Evolutionary conservation across 129 eudicot species (phyloP), one percentile per base, ranked within the genome.

Genomic region (Chrysanthemum makinoi): DNA sequence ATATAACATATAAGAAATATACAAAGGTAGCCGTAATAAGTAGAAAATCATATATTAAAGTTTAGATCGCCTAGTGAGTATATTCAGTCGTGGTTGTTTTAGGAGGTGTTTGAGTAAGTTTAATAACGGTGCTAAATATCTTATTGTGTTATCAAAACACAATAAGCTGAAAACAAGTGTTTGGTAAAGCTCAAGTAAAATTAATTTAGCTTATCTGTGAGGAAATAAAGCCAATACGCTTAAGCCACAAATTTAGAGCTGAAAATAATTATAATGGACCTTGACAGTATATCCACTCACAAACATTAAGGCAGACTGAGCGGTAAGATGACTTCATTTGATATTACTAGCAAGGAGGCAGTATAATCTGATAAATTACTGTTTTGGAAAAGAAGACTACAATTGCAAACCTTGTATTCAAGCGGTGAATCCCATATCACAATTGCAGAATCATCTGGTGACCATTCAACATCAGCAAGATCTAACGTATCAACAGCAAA

Each of bases 401-500:
- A 28, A 52, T 43, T 22, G 17, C 61, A 30, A 68, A 93, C 99
- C 99, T 95, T 95, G 51, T 95, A 95, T 61, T 95, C 99, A 39
- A 95, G 91, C 77, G 83, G 81, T 16, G 97, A 95, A 86, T 95
- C 99, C 99, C 99, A 95, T 65, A 90, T 85, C 64, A 95, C 96
- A 74, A 95, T 85, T 55, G 99, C 91, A 67, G 89, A 90, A 65
- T 95, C 99, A 86, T 95, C 97, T 10, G 99, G 97, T 47, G 99
- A 95, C 99, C 99, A 95, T 75, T 95, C 89, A 53, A 95, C 82
- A 79, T 95, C 99, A 79, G 94, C 86, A 81, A 95, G 67, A 82
- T 95, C 99, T 74, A 95, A 56, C 3, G 99, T 95, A 66, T 95
- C 99, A 22, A 95, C 99, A 61, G 99, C 97, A 82, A 90, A 95